phyloP scores from a whole-genome alignment of 2,329 filamentous ascomycete genomes.

The Colletotrichum liaoningense region DNA sequence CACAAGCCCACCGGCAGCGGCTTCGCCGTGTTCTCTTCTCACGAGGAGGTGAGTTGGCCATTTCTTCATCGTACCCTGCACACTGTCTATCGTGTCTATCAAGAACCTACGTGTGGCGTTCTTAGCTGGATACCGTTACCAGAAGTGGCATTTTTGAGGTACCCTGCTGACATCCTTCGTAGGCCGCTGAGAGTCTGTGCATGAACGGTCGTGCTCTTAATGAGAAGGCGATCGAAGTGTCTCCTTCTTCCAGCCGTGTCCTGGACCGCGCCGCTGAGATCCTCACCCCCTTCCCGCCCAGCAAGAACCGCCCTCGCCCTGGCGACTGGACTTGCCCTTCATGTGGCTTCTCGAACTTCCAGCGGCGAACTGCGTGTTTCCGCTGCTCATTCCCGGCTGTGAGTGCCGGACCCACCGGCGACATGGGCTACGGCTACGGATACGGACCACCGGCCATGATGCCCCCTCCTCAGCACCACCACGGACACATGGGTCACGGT shows the following conservation, averaged over 20 bases:
- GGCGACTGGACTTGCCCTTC: constrained; percentile 99
- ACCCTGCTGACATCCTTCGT: constrained; percentile 2
- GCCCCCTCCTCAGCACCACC: constrained; percentile 77
- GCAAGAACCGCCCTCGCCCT: constrained; percentile 96
- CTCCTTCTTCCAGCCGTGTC: constrained; percentile 95
- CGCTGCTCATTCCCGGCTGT: constrained; percentile 99
- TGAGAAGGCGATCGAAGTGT: constrained; percentile 99
- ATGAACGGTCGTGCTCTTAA: constrained; percentile 99
- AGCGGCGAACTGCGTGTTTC: constrained; percentile 98
- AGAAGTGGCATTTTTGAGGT: too few relatives aligned
- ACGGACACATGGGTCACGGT: constrained; percentile 64
- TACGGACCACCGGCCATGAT: constrained; percentile 85
- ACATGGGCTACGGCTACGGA: constrained; percentile 68
- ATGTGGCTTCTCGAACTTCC: constrained; percentile 99
- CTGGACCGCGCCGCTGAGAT: constrained; percentile 96
- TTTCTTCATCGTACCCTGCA: not conserved
- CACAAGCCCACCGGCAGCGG: constrained; percentile 99
- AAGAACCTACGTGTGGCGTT: not conserved
- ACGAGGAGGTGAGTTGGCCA: constrained; percentile 86
- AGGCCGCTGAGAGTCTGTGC: constrained; percentile 97
- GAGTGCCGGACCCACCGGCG: constrained; percentile 77
- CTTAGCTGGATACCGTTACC: too few relatives aligned
- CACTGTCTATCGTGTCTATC: not conserved
- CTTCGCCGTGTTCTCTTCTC: constrained; percentile 98
- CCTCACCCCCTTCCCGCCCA: constrained; percentile 95